Conservation (phyloP, 768 basidiomycete species). For the Hemileccinum impolitum region DNA sequence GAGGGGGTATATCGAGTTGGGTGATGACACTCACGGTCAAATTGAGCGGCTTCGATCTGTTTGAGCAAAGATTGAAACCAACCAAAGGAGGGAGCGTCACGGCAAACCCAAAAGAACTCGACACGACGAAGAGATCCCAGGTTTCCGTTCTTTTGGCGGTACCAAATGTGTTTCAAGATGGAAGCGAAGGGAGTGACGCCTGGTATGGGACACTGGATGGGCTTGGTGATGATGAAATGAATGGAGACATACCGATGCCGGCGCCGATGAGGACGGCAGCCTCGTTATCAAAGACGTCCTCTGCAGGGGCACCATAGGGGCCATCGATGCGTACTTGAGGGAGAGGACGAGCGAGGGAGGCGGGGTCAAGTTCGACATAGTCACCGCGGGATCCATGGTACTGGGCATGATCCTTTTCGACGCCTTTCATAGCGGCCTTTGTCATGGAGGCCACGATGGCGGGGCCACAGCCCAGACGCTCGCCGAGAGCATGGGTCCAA, state of each 20-base stretch:
- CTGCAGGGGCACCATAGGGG: constrained; percentile 90
- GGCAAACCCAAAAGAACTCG: constrained; percentile 93
- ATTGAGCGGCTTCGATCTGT: constrained; percentile 85
- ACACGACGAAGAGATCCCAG: constrained; percentile 82
- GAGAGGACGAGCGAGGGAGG: constrained; percentile 46
- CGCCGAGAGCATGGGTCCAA: constrained; percentile 79
- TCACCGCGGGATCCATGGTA: constrained; percentile 58
- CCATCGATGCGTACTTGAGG: constrained; percentile 81
- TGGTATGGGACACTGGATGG: constrained; percentile 21
- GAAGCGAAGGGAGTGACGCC: constrained; percentile 94
- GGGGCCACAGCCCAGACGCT: constrained; percentile 80
- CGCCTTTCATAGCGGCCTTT: constrained; percentile 70
- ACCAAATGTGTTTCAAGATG: constrained; percentile 95
- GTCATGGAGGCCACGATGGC: constrained; percentile 77
- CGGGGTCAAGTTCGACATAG: constrained; percentile 73
- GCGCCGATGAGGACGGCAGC: constrained; percentile 91
- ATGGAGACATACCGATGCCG: constrained; percentile 69
- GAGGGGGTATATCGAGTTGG: neutral
- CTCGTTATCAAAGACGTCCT: constrained; percentile 83
- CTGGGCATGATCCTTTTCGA: constrained; percentile 55
- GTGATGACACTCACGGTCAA: constrained; percentile 63
- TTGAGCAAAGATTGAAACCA: constrained; percentile 93
- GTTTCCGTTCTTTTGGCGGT: constrained; percentile 75
- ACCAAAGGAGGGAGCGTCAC: constrained; percentile 94
- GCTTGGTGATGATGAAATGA: neutral